phyloP scores from a whole-genome alignment of 345 rosid species.

The Arabidopsis thaliana region DNA sequence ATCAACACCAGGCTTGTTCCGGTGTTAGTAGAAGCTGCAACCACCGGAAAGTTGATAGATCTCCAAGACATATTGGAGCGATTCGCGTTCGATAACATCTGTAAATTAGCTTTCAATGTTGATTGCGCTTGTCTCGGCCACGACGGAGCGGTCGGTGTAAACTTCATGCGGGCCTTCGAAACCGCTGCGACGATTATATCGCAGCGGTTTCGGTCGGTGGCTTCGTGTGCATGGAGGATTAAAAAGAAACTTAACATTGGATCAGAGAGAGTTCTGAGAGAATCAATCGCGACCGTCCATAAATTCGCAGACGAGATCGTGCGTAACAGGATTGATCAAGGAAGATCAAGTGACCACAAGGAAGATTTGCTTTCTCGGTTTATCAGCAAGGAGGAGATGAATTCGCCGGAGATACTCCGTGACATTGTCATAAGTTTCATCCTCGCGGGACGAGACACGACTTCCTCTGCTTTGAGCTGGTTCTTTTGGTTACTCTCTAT shows the following conservation, averaged over 20 bases:
- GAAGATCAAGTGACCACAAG: conserved; percentile 36
- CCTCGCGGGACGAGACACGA: conserved; percentile 74
- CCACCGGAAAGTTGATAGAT: conserved; percentile 47
- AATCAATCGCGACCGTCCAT: conserved; percentile 48
- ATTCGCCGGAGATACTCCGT: conserved; percentile 53
- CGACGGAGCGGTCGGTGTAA: conserved; percentile 50
- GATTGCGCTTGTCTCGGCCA: conserved; percentile 64
- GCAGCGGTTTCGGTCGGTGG: conserved; percentile 42
- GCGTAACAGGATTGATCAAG: conserved; percentile 58
- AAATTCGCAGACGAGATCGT: conserved; percentile 58
- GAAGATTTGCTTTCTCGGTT: conserved; percentile 64
- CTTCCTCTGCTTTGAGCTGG: conserved; percentile 83
- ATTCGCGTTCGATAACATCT: conserved; percentile 74
- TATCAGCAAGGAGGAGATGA: conserved; percentile 48
- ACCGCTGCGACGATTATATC: conserved; percentile 50
- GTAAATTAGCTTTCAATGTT: conserved; percentile 71
- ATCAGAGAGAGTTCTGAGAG: conserved; percentile 53
- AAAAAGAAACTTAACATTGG: conserved; percentile 53
- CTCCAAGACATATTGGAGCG: conserved; percentile 66
- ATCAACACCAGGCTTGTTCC: conserved; percentile 57
- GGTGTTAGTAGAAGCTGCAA: conserved; percentile 50
- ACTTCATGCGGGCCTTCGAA: conserved; percentile 57
- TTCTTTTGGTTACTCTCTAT: conserved; percentile 64
- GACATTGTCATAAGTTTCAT: conserved; percentile 70
- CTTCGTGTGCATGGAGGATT: conserved; percentile 55